Conservation (phyloP, 1,139 yeast species). For the Spencermartinsiella ligniputridi region DNA sequence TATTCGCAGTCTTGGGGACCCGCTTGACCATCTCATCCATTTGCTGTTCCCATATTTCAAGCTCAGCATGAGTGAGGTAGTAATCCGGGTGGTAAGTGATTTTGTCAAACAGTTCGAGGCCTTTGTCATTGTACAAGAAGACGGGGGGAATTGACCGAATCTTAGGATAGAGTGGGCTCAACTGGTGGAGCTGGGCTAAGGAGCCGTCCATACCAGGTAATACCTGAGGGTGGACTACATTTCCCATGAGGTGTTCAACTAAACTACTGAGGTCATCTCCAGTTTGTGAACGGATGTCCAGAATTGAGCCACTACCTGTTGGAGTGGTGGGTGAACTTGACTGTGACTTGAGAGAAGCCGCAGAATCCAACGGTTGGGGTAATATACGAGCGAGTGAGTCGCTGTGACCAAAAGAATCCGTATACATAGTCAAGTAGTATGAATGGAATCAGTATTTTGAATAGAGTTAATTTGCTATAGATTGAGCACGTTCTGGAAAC, state of each 20-base stretch:
- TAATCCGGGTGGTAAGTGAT: conserved; percentile 4
- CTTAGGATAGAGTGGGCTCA: background rate
- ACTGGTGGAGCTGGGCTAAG: background rate
- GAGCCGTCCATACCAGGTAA: background rate
- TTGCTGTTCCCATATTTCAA: background rate
- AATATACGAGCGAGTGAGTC: background rate
- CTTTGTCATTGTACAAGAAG: conserved; percentile 2
- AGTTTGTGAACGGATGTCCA: background rate
- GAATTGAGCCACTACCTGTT: background rate
- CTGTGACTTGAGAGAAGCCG: background rate
- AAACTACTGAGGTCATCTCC: background rate
- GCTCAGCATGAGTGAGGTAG: conserved; percentile 4
- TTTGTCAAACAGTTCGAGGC: conserved; percentile 3
- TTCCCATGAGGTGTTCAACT: background rate
- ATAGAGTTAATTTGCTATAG: background rate
- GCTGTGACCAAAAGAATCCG: background rate
- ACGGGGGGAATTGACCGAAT: background rate
- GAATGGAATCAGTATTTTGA: background rate
- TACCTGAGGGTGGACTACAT: background rate
- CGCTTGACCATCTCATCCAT: background rate
- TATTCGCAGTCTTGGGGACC: background rate
- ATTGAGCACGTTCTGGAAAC: no score
- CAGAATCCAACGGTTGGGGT: background rate
- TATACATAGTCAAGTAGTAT: background rate
- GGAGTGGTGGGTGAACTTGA: background rate